A percentile compares a stretch with the other conserved stretches of the same genome.
Conservation (phyloP, 2,329 filamentous ascomycete genomes). For the Diplodia seriata region DNA sequence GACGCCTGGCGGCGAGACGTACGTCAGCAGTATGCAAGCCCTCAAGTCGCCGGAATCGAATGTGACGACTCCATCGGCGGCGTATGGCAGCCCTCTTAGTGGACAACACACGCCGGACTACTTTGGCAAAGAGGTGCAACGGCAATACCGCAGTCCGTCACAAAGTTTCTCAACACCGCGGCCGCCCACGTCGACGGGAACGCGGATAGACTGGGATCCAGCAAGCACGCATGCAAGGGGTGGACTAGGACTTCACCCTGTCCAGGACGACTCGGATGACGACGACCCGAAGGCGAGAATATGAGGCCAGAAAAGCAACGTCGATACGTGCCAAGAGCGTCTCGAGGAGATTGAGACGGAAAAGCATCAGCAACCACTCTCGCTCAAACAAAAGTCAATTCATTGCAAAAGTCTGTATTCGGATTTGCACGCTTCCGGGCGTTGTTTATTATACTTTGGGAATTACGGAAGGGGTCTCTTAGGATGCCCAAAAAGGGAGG, state of each 20-base stretch:
- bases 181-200: conserved; percentile 41
- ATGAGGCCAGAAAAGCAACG: conserved; percentile 17
- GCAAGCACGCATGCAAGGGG: conserved; percentile 48
- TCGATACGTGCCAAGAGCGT: not conserved
- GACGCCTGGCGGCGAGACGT: conserved; percentile 35
- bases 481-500: conserved; percentile 7
- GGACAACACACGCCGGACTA: conserved; percentile 42
- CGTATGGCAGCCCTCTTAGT: conserved; percentile 31
- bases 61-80: conserved; percentile 28
- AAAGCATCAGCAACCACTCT: conserved; percentile 11
- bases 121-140: conserved; percentile 46
- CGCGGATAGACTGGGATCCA: conserved; percentile 45
- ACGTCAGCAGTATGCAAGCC: conserved; percentile 28
- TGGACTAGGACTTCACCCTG: conserved; percentile 37
- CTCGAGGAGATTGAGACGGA: not conserved
- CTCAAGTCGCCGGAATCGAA: conserved; percentile 42
- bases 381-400: conserved; percentile 14
- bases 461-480: not conserved
- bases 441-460: not conserved
- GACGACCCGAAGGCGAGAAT: conserved; percentile 21
- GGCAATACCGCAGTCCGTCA: conserved; percentile 48
- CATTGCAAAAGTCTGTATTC: conserved; percentile 5
- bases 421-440: not conserved
- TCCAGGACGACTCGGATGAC: conserved; percentile 25
- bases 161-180: conserved; percentile 53